Base-by-base conservation (phyloP, 345 rosid species). In the Boechera retrofracta region DNA sequence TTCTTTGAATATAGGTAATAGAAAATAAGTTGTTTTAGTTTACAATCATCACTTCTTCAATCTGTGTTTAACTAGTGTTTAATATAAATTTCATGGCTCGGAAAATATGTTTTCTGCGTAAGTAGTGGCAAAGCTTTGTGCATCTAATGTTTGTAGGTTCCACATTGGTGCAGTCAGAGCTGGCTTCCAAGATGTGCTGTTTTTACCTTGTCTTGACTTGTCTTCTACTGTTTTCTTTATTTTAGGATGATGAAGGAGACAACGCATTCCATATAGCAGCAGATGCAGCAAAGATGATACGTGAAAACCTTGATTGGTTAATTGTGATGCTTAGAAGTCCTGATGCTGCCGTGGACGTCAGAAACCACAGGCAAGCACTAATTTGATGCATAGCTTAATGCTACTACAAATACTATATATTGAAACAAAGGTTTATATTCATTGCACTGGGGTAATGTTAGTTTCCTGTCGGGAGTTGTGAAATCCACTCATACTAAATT, bases 231-330 rank as follows among this genome's bases (percentile, higher is more conserved):
- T 61, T 75, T 44, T 67, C 57, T 52, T 80, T 73, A 36, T 72
- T 74, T 35, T 56, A 85, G 99, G 97, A 91, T 70, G 99, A 95
- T 84, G 98, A 95, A 80, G 99, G 99, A 54, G 94, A 89, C 68
- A 91, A 88, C 80, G 98, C 99, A 64, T 94, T 94, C 85, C 99
- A 95, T 80, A 88, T 95, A 80, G 99, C 99, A 60, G 99, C 99
- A 32, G 97, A 88, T 75, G 88, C 92, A 33, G 97, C 97, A 76
- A 95, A 89, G 85, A 92, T 92, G 97, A 92, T 91, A 64, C 91
- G 99, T 70, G 99, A 95, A 85, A 95, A 95, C 81, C 98, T 95
- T 84, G 92, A 86, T 54, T 95, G 99, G 93, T 88, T 95, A 36
- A 89, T 92, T 77, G 65, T 89, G 45, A 95, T 95, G 97, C 98